A percentile compares a stretch with the other conserved stretches of the same genome.
These are phyloP conservation scores for Fraxinus pennsylvanica DNA, from an alignment of 257 asterid genomes.

Conservation along the genomic window DNA sequence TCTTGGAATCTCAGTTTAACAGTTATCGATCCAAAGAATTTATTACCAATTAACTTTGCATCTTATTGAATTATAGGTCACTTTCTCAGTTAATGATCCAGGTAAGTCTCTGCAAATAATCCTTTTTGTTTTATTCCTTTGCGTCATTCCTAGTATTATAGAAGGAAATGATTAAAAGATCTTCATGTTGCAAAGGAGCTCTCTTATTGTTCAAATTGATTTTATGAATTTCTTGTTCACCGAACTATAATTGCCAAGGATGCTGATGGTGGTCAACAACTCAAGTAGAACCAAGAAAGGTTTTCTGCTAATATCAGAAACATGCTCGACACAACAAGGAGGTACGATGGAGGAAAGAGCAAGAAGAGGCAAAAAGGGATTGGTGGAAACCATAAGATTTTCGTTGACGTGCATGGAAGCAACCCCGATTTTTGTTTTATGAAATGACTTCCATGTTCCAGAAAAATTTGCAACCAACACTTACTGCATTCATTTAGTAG, in stretches of 20 bases:
- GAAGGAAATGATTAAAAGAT: background rate
- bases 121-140: background rate
- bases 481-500: background rate
- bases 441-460: background rate
- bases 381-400: background rate
- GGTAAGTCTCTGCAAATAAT: slow-evolving; percentile 1
- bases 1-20: background rate
- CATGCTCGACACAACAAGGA: background rate
- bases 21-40: background rate
- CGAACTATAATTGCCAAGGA: background rate
- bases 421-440: background rate
- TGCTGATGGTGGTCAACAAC: background rate
- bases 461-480: background rate
- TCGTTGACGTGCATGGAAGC: background rate
- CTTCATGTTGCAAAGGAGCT: slow-evolving; percentile 5
- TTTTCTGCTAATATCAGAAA: background rate
- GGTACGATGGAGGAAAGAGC: background rate
- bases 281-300: background rate
- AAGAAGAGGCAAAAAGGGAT: background rate
- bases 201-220: slow-evolving; percentile 8
- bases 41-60: background rate
- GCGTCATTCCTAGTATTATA: background rate
- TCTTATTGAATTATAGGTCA: background rate
- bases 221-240: background rate
- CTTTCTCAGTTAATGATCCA: background rate